Evolutionary conservation across 164 flowering plant genomes (phyloP).

Genomic region (Macadamia tetraphylla): DNA sequence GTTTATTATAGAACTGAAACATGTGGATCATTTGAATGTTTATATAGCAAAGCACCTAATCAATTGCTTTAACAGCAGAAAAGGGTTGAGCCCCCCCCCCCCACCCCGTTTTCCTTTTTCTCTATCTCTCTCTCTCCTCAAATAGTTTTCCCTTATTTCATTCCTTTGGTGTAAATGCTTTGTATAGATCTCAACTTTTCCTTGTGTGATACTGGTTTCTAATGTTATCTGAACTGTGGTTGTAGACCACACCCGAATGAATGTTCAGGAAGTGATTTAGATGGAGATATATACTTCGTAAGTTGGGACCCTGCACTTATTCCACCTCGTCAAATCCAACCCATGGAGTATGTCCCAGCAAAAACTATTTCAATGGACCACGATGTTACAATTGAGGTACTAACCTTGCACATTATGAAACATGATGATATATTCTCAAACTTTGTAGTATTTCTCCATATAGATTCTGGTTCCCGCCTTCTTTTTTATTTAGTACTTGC

Average conservation of each 20-base stretch:
- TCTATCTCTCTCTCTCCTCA: neutral
- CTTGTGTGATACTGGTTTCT: neutral
- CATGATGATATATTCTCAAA: neutral
- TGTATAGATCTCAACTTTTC: neutral
- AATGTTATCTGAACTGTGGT: conserved; percentile 1
- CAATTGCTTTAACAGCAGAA: neutral
- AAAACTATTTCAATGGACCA: conserved; percentile 42
- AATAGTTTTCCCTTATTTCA: neutral
- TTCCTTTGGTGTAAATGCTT: too few species aligned
- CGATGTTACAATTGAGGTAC: conserved; percentile 48
- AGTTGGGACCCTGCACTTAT: conserved; percentile 73
- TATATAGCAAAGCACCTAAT: neutral
- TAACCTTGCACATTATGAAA: neutral
- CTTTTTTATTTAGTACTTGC: too few species aligned
- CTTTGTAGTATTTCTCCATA: neutral
- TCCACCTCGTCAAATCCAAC: conserved; percentile 51
- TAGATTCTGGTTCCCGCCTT: too few species aligned
- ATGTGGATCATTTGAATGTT: too few species aligned
- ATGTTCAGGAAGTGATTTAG: conserved; percentile 95
- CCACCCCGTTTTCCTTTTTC: too few species aligned
- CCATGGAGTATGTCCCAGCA: conserved; percentile 80
- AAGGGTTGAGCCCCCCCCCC: neutral
- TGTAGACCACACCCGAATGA: conserved; percentile 92
- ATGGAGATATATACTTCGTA: conserved; percentile 83
- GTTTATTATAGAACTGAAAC: too few species aligned